Base-by-base conservation (phyloP, 2,329 filamentous ascomycete genomes). In the Penicillium polonicum region DNA sequence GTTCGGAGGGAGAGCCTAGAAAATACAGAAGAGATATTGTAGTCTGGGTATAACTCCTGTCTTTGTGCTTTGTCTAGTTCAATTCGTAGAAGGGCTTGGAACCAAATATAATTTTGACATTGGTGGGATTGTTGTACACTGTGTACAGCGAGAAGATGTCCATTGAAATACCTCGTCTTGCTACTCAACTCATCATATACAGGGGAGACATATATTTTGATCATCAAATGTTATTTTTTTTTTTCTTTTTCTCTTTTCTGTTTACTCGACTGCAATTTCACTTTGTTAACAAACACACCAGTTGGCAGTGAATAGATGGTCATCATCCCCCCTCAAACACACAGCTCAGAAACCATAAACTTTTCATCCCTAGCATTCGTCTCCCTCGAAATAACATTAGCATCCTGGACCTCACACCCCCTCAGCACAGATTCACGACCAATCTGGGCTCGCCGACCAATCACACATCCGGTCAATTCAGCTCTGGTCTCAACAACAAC, bases 361-460 rank as follows among this genome's bases (percentile, higher is more conserved):
- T 36, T 52, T 21, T 52, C 50, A 2, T 45, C 39, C 21, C 50
- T 36, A 29, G 50, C 29, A 29, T 17, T 45, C 3, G 41, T 52
- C 2, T 2, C 39, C 15, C 25, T 27, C 0, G 50, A 12, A 17
- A 52, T 36, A 2, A 36, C 39, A 36, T 35, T 25, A 10, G 50
- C 39, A 46, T 52, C 41, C 21, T 52, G 50, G 6, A 52, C 31
- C 38, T 52, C 50, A 17, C 50, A 52, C 1, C 42, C 42, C 9
- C 7, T 52, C 8, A 52, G 17, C 21, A 46, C 50, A n/a, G 29
- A 45, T 27, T 27, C 39, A 8, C 17, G 31, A n/a, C 50, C 50
- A 27, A 52, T 46, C 13, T 8, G 50, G 23, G 39, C 50, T 12
- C 41, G 39, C 10, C 25, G 50, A 19, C 50, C 50, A 23, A 56